Percentiles rank a stretch among this genome's conserved stretches.
phyloP scores from a whole-genome alignment of 805 yeast genomes.

The Sugiyamaella boreocaroliniensis region DNA sequence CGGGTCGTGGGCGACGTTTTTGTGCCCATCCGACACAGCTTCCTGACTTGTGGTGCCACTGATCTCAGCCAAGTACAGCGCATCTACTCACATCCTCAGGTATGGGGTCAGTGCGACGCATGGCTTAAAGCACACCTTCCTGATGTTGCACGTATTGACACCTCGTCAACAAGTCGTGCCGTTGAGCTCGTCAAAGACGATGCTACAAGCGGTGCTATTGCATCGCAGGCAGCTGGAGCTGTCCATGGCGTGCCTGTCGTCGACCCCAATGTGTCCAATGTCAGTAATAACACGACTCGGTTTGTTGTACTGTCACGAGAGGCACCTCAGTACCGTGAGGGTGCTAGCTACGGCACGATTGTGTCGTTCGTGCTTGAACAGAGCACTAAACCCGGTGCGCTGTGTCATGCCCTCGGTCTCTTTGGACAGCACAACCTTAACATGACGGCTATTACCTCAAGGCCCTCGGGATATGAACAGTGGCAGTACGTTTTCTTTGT shows the following conservation, averaged over 20 bases:
- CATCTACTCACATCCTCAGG: conserved; percentile 92
- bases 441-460: conserved; percentile 63
- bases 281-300: conserved; percentile 72
- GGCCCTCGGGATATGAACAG: conserved; percentile 59
- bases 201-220: conserved; percentile 58
- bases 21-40: conserved; percentile 75
- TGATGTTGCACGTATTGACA: conserved; percentile 49
- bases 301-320: conserved; percentile 44
- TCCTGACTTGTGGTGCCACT: conserved; percentile 39
- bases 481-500: conserved; percentile 84
- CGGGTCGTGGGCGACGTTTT: conserved; percentile 68
- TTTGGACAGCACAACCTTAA: conserved; percentile 54
- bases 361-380: conserved; percentile 58
- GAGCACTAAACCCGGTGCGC: conserved; percentile 61
- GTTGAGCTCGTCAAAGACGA: conserved; percentile 52
- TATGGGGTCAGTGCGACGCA: conserved; percentile 82
- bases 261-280: conserved; percentile 59
- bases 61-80: conserved; percentile 42
- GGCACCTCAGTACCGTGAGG: conserved; percentile 9
- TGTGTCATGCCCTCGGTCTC: conserved; percentile 55
- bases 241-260: conserved; percentile 53
- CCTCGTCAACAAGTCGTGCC: conserved; percentile 78
- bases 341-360: conserved; percentile 40
- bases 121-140: conserved; percentile 41
- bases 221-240: conserved; percentile 59